These are phyloP conservation scores for Penicillium sp. DNA, from an alignment of 2,329 filamentous ascomycete species.

Conservation along the genomic window DNA sequence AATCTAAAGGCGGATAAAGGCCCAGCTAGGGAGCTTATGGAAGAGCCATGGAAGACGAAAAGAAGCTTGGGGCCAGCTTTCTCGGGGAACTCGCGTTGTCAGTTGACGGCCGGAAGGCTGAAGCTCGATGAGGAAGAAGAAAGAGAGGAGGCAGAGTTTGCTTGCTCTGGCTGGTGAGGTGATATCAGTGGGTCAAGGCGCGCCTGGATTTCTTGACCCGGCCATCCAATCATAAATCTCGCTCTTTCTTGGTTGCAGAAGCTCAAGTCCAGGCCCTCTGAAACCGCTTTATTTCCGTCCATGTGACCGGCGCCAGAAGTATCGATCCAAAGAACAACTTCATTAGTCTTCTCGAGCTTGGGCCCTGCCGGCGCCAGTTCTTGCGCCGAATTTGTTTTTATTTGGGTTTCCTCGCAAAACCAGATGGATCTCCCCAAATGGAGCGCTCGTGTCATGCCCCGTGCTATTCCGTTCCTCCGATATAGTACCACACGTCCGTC, in stretches of 20 bases:
- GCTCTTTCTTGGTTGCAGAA: constrained; percentile 15
- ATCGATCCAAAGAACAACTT: background rate
- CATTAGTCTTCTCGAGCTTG: background rate
- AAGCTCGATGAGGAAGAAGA: background rate
- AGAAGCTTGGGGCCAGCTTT: constrained; percentile 8
- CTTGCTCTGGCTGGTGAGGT: constrained; percentile 7
- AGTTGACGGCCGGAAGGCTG: no score
- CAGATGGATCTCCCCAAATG: constrained; percentile 7
- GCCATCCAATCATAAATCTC: background rate
- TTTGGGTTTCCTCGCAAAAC: background rate
- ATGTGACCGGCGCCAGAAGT: constrained; percentile 9
- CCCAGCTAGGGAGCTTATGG: constrained; percentile 11
- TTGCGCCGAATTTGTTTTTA: background rate
- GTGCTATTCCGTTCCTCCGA: constrained; percentile 17
- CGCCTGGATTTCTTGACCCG: background rate
- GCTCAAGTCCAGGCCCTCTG: constrained; percentile 23
- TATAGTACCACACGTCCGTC: constrained; percentile 10
- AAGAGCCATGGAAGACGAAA: constrained; percentile 6
- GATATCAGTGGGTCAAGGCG: constrained; percentile 21
- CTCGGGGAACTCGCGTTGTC: background rate
- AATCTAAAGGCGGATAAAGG: background rate
- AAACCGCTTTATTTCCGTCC: constrained; percentile 14
- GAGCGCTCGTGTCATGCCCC: constrained; percentile 13
- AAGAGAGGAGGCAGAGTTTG: constrained; percentile 2
- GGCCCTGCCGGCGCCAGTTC: background rate